A percentile compares a stretch with the other conserved stretches of the same genome.
These are phyloP conservation scores for Stagonosporopsis rhizophila DNA, from an alignment of 2,329 filamentous ascomycete genomes.

Conservation along the genomic window DNA sequence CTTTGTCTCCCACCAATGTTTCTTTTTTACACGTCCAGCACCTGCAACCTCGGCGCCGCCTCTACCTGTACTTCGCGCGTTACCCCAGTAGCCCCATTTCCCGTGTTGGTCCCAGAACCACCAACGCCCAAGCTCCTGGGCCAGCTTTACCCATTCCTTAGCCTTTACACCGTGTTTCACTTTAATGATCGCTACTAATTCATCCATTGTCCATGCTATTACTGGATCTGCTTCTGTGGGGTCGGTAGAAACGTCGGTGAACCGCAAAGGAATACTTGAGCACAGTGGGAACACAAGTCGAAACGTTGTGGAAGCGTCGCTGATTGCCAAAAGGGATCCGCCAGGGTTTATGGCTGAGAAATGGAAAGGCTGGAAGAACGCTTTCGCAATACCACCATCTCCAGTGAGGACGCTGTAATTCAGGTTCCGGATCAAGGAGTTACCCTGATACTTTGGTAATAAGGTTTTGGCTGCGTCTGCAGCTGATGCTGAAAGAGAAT, in stretches of 20 bases:
- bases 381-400: slow-evolving; percentile 3
- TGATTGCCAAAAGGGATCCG: slow-evolving; percentile 25
- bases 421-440: slow-evolving; percentile 21
- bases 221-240: slow-evolving; percentile 20
- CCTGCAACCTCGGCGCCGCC: slow-evolving; percentile 22
- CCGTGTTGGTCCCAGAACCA: slow-evolving; percentile 27
- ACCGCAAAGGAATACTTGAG: slow-evolving; percentile 24
- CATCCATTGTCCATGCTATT: slow-evolving; percentile 25
- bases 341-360: slow-evolving; percentile 28
- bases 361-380: slow-evolving; percentile 28
- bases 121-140: slow-evolving; percentile 24
- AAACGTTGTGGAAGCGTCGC: slow-evolving; percentile 22
- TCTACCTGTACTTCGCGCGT: slow-evolving; percentile 21
- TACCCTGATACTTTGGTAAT: slow-evolving; percentile 23
- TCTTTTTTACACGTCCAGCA: slow-evolving; percentile 20
- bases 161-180: slow-evolving; percentile 19
- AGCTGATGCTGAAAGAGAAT: slow-evolving; percentile 15
- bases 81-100: slow-evolving; percentile 27
- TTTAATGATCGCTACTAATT: slow-evolving; percentile 21
- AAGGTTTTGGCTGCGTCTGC: slow-evolving; percentile 10
- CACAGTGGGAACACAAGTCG: slow-evolving; percentile 25
- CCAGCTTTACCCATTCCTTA: slow-evolving; percentile 21
- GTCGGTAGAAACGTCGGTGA: slow-evolving; percentile 21
- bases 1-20: slow-evolving; percentile 29
- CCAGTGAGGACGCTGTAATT: slow-evolving; percentile 19